These are phyloP conservation scores for Oryza brachyantha DNA, from an alignment of 176 grass and related monocot genomes.

Conservation along the genomic window DNA sequence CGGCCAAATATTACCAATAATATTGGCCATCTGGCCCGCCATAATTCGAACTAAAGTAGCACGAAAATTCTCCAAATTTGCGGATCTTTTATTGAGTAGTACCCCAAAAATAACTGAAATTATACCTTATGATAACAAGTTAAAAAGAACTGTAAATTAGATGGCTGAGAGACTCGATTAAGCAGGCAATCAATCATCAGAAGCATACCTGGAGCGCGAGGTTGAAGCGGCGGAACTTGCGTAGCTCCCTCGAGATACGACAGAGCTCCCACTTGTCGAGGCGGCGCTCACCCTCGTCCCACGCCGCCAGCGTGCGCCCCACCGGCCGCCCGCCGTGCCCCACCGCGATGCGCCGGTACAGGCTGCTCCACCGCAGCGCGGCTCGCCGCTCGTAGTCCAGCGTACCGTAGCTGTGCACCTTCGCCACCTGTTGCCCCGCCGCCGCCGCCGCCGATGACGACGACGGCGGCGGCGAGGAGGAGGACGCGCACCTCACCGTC, in stretches of 20 bases:
- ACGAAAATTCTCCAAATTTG: background rate
- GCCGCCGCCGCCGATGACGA: constrained; percentile 2
- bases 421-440: constrained; percentile 45
- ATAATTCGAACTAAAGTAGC: background rate
- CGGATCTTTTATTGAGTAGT: background rate
- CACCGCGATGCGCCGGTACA: constrained; percentile 70
- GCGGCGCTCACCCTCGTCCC: constrained; percentile 75
- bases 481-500: constrained; percentile 18
- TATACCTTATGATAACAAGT: background rate
- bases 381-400: constrained; percentile 67
- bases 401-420: constrained; percentile 73
- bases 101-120: background rate
- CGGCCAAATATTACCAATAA: background rate
- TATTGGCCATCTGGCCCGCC: background rate
- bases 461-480: constrained; percentile 21
- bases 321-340: constrained; percentile 25
- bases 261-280: constrained; percentile 80
- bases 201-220: constrained; percentile 65
- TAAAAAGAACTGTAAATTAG: background rate
- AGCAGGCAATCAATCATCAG: background rate
- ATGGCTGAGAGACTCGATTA: background rate
- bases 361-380: constrained; percentile 51
- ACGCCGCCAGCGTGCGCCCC: constrained; percentile 40
- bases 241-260: constrained; percentile 69
- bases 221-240: constrained; percentile 70